Evolutionary conservation across 495 filamentous ascomycete genomes (phyloP).

Genomic region (Xylaria curta): DNA sequence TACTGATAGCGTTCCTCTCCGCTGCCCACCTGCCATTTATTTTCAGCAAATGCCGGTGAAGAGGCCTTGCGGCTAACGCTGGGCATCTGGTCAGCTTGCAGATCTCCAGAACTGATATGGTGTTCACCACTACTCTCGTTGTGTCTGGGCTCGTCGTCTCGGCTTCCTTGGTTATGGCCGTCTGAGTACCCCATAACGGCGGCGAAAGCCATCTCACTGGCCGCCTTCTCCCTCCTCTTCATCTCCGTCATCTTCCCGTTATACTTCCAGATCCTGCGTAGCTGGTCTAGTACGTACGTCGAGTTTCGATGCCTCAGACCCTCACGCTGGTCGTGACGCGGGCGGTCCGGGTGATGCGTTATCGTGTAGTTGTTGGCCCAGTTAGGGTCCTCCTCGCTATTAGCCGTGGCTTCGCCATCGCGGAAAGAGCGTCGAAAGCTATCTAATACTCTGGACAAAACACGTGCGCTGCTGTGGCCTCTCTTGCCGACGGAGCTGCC

Average conservation of each 20-base stretch:
- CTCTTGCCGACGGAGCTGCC: conserved; percentile 8
- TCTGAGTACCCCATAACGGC: neutral
- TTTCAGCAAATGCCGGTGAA: neutral
- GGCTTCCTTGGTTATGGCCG: neutral
- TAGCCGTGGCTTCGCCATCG: conserved; percentile 6
- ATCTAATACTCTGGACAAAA: conserved; percentile 33
- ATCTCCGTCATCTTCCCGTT: conserved; percentile 8
- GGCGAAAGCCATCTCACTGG: neutral
- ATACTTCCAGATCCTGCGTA: conserved; percentile 14
- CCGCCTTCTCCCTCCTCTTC: conserved; percentile 19
- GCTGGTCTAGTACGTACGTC: conserved; percentile 1
- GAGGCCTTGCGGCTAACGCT: neutral
- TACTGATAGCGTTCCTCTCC: neutral
- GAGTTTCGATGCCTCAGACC: conserved; percentile 8
- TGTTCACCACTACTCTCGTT: too few species aligned
- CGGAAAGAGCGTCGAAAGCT: conserved; percentile 27
- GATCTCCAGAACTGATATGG: neutral
- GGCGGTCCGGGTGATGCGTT: conserved; percentile 36
- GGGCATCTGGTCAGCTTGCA: neutral
- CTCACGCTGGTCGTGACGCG: conserved; percentile 27
- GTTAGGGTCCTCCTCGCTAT: conserved; percentile 18
- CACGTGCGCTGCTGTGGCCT: neutral
- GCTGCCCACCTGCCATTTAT: neutral
- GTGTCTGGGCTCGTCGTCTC: neutral
- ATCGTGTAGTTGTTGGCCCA: conserved; percentile 31